Conservation (phyloP, 495 filamentous ascomycete genomes). For the Tuber magnatum region DNA sequence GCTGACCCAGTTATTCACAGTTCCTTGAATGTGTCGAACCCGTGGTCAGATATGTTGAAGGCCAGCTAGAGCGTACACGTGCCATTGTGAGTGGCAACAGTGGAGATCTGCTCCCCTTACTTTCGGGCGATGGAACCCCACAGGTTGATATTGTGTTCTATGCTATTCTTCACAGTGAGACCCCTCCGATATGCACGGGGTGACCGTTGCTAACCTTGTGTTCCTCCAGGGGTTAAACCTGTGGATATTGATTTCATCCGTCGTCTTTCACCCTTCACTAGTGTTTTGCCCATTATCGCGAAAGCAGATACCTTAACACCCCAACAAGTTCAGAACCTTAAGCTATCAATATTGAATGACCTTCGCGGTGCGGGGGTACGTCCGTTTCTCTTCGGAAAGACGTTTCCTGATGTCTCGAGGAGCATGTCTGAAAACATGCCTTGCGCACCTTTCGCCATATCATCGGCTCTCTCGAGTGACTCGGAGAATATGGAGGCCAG, state of each 20-base stretch:
- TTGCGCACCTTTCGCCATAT: conserved; percentile 65
- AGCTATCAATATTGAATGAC: conserved; percentile 55
- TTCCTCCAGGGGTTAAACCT: conserved; percentile 56
- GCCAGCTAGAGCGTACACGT: conserved; percentile 60
- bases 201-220: conserved; percentile 25
- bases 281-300: conserved; percentile 76
- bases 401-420: conserved; percentile 36
- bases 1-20: conserved; percentile 37
- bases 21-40: conserved; percentile 59
- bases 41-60: conserved; percentile 67
- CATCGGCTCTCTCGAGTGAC: conserved; percentile 68
- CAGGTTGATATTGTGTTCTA: conserved; percentile 89
- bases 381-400: conserved; percentile 60
- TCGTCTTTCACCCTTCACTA: conserved; percentile 68
- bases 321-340: conserved; percentile 55
- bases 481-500: conserved; percentile 90
- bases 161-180: conserved; percentile 59
- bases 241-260: conserved; percentile 71
- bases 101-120: conserved; percentile 66
- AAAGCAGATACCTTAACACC: conserved; percentile 63
- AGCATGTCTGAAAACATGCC: conserved; percentile 35
- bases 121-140: conserved; percentile 78
- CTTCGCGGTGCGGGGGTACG: conserved; percentile 56
- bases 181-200: conserved; percentile 7
- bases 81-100: conserved; percentile 55